These are phyloP conservation scores for Candida namnaoensis DNA, from an alignment of 805 yeast species.

Conservation along the genomic window DNA sequence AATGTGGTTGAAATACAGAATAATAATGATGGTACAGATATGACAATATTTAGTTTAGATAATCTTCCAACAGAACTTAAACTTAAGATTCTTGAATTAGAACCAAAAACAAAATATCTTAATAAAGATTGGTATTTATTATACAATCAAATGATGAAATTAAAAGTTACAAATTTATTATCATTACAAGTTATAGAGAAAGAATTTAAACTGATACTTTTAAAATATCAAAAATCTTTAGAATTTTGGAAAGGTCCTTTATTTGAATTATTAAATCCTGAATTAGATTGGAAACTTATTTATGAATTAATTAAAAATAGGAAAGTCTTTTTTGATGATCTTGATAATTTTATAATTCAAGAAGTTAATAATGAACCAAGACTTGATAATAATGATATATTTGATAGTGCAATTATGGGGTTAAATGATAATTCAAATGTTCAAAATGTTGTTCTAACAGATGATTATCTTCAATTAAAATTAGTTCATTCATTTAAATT, in stretches of 20 bases:
- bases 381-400: neutral
- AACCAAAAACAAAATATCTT: slow-evolving; percentile 25
- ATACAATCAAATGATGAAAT: slow-evolving; percentile 40
- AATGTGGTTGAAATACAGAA: too few species aligned
- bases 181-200: slow-evolving; percentile 23
- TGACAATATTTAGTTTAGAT: too few species aligned
- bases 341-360: slow-evolving; percentile 26
- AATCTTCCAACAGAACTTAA: too few species aligned
- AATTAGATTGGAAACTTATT: slow-evolving; percentile 37
- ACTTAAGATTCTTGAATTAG: slow-evolving; percentile 22
- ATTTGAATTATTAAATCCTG: slow-evolving; percentile 18
- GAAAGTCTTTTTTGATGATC: slow-evolving; percentile 44
- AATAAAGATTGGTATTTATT: slow-evolving; percentile 37
- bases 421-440: neutral
- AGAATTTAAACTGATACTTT: slow-evolving; percentile 2
- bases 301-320: slow-evolving; percentile 42
- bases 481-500: slow-evolving; percentile 6
- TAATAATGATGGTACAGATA: too few species aligned
- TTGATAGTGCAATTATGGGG: too few species aligned
- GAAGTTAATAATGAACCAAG: slow-evolving; percentile 1
- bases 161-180: slow-evolving; percentile 25
- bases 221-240: slow-evolving; percentile 8
- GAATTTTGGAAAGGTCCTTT: slow-evolving; percentile 28
- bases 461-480: slow-evolving; percentile 1
- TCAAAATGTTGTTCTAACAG: too few species aligned